phyloP scores from a whole-genome alignment of 768 basidiomycete species.

The Hypholoma fasciculare region DNA sequence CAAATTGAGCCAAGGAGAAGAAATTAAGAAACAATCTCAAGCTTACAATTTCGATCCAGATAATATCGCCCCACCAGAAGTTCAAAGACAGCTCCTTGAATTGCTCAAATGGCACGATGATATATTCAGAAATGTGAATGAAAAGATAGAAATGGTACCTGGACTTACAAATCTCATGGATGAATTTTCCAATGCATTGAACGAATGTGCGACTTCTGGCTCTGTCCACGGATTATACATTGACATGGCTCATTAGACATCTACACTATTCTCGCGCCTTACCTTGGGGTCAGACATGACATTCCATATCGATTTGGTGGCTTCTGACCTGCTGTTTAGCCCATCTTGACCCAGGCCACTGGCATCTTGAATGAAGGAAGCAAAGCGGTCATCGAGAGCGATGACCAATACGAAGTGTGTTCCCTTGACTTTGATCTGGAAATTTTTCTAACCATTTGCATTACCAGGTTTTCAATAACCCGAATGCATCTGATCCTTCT shows the following conservation, averaged over 20 bases:
- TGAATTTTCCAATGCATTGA: slow-evolving; percentile 61
- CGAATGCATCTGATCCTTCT: slow-evolving; percentile 68
- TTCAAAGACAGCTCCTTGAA: slow-evolving; percentile 54
- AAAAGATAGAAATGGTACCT: slow-evolving; percentile 67
- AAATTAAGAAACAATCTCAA: slow-evolving; percentile 53
- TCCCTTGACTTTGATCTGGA: not conserved
- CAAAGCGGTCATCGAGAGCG: slow-evolving; percentile 66
- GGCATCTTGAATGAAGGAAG: slow-evolving; percentile 59
- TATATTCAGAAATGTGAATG: slow-evolving; percentile 50
- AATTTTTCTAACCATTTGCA: not conserved
- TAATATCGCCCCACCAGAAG: slow-evolving; percentile 62
- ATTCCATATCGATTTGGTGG: not conserved
- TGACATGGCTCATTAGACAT: slow-evolving; percentile 40
- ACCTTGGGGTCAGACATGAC: slow-evolving; percentile 43
- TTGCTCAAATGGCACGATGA: slow-evolving; percentile 66
- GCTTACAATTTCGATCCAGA: slow-evolving; percentile 65
- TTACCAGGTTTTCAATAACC: slow-evolving; percentile 63
- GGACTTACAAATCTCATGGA: slow-evolving; percentile 59
- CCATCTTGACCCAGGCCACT: slow-evolving; percentile 59
- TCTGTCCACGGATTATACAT: not conserved
- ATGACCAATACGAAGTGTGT: slow-evolving; percentile 64
- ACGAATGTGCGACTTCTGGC: slow-evolving; percentile 50
- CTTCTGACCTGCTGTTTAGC: slow-evolving; percentile 35
- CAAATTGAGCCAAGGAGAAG: slow-evolving; percentile 53
- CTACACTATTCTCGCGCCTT: slow-evolving; percentile 68